Conservation (phyloP, 257 asterid species). For the Petunia axillaris region DNA sequence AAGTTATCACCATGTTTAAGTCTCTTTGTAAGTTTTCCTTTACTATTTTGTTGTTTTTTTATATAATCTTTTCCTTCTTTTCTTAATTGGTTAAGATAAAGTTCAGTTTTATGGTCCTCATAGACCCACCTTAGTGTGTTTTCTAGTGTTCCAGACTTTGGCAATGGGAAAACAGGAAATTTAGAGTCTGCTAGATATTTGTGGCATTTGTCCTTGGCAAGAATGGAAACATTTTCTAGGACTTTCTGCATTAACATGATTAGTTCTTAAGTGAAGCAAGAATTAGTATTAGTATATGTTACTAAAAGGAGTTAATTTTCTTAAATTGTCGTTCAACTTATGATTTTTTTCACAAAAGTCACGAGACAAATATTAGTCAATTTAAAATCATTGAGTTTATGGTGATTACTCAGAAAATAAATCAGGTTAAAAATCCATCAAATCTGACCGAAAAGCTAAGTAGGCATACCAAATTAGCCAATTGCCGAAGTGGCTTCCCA, state of each 20-base stretch:
- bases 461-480: too few relatives aligned
- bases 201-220: neutral
- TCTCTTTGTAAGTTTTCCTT: neutral
- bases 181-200: neutral
- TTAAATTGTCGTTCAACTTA: too few relatives aligned
- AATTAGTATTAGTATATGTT: too few relatives aligned
- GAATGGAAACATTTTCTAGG: neutral
- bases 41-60: neutral
- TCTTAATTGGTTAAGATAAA: constrained; percentile 3
- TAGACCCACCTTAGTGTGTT: neutral
- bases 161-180: neutral
- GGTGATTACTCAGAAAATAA: too few relatives aligned
- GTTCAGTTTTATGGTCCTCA: neutral
- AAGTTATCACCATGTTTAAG: constrained; percentile 40
- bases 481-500: too few relatives aligned
- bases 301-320: too few relatives aligned
- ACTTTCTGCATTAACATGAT: neutral
- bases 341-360: too few relatives aligned
- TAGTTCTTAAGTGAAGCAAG: too few relatives aligned
- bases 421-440: too few relatives aligned
- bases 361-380: too few relatives aligned
- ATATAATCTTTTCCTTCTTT: neutral
- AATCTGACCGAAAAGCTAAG: too few relatives aligned
- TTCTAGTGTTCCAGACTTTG: neutral
- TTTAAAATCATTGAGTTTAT: too few relatives aligned